These are phyloP conservation scores for Arabidopsis arenosa DNA, from an alignment of 345 rosid species.

Conservation along the genomic window DNA sequence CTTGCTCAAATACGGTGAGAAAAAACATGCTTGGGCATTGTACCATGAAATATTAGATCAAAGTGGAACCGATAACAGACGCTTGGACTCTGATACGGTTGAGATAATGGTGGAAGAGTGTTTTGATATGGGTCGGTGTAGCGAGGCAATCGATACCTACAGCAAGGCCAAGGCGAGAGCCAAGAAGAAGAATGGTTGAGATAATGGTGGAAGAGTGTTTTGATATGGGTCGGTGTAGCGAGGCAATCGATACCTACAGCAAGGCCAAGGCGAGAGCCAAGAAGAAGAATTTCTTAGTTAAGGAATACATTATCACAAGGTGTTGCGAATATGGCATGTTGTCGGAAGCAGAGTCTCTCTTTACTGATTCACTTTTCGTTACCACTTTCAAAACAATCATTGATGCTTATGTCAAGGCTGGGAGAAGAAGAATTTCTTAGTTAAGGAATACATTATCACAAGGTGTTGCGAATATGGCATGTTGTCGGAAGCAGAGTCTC, in stretches of 20 bases:
- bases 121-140: conserved; percentile 24
- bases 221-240: conserved; percentile 21
- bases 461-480: too few species aligned
- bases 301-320: too few species aligned
- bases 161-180: neutral
- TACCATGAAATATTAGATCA: neutral
- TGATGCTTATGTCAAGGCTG: neutral
- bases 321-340: too few species aligned
- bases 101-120: conserved; percentile 1
- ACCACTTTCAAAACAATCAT: too few species aligned
- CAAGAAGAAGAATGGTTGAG: neutral
- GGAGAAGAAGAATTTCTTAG: too few species aligned
- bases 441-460: too few species aligned
- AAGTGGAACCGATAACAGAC: too few species aligned
- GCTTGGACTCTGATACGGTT: too few species aligned
- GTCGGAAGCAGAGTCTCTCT: too few species aligned
- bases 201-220: conserved; percentile 7
- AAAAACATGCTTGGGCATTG: conserved; percentile 3
- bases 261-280: neutral
- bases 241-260: conserved; percentile 9
- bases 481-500: too few species aligned
- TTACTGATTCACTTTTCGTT: too few species aligned
- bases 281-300: too few species aligned
- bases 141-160: conserved; percentile 13
- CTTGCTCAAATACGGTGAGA: neutral